Base-by-base conservation (phyloP, 208 protist genomes). In the Acanthamoeba castellanii region DNA sequence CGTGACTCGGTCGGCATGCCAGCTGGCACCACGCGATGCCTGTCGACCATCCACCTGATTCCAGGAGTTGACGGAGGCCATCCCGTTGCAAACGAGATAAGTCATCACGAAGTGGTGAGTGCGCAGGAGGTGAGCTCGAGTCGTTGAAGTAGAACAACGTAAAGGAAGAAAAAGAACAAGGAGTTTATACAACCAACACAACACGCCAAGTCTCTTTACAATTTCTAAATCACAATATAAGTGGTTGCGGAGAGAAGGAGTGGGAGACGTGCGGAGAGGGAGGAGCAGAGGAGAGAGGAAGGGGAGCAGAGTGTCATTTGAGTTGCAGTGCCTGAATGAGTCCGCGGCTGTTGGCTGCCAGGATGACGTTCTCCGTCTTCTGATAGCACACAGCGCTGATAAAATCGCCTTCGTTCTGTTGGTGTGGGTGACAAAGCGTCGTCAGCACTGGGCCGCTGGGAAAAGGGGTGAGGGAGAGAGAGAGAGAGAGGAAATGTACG, bases 291-390 rank as follows among this genome's bases (percentile, higher is more conserved):
- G 27, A 76, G 11, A 18, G 34, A 25, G 11, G 34, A 76, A 13
- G 22, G 42, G 22, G 22, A 32, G 55, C 14, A 0, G 22, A 11
- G 42, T 25, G 45, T 94, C 52, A 94, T n/a, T 66, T 50, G 30
- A 94, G 90, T 47, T 85, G 57, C 2, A 96, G 18, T 27, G 94
- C 91, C 68, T 96, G 94, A 72, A 96, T 89, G 18, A 82, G 68
- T 18, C 95, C 95, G 78, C 94, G 95, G 72, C 95, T 96, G 78
- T 96, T 95, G 52, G 95, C 95, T 30, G 95, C 95, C 74, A 96
- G 47, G 18, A 96, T 20, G n/a, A 95, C 81, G 61, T 96, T 96
- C 42, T 61, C 47, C n/a, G 82, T 20, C 84, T 78, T 84, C 27
- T 91, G n/a, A 64, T 85, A 96, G 81, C 95, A 96, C 34, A 96